phyloP scores from a whole-genome alignment of 345 rosid species.

The Rhizophora mangle region DNA sequence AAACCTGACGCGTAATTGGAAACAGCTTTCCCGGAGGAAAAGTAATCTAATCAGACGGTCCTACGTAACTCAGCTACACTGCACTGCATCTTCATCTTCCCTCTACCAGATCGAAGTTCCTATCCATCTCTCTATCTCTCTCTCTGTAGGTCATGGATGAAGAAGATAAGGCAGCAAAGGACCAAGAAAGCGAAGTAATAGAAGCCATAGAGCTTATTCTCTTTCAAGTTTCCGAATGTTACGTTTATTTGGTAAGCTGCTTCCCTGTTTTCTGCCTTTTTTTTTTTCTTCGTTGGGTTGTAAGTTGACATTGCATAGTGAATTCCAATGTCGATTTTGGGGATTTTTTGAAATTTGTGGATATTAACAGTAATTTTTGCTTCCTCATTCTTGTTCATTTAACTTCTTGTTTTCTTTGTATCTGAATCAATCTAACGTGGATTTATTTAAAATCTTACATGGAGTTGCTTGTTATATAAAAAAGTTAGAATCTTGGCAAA shows the following conservation, averaged over 20 bases:
- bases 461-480: too few relatives aligned
- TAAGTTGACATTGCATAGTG: not conserved
- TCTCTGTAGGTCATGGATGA: constrained; percentile 23
- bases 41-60: constrained; percentile 15
- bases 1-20: not conserved
- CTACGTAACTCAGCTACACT: not conserved
- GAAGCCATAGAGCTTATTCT: constrained; percentile 71
- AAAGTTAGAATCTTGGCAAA: too few relatives aligned
- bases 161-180: constrained; percentile 27
- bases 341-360: too few relatives aligned
- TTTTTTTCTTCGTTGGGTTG: not conserved
- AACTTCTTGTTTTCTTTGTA: too few relatives aligned
- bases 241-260: constrained; percentile 68
- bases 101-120: not conserved
- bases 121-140: not conserved
- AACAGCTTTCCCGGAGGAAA: not conserved
- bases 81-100: not conserved
- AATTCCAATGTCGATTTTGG: not conserved
- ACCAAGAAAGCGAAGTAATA: constrained; percentile 44
- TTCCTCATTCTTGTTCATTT: too few relatives aligned
- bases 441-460: too few relatives aligned
- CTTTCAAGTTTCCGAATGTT: constrained; percentile 89
- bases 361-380: too few relatives aligned
- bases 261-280: not conserved
- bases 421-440: too few relatives aligned